Base-by-base conservation (phyloP, 202 grass and related monocot species). In the Carex sylvatica region DNA sequence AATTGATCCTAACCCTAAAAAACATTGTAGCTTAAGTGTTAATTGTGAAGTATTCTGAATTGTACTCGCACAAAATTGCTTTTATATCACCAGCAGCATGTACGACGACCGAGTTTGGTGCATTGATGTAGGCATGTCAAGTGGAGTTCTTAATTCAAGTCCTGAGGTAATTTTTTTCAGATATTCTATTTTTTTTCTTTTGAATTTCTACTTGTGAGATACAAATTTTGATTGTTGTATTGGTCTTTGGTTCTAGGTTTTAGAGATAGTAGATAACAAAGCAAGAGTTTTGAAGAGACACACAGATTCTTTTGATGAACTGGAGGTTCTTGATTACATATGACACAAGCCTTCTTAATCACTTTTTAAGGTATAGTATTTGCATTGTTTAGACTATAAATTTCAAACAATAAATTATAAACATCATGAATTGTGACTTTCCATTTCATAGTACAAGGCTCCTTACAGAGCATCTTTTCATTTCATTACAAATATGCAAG, bases 91-190 rank as follows among this genome's bases (percentile, higher is more conserved):
- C 72, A 71, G 77, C 88, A 98, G 96, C 78, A 98, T 92, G 91
- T 98, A 94, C 5, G 65, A 98, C 49, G 81, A 87, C 35, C 91
- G 88, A 87, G 89, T 98, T 71, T 98, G 96, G 96, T 98, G 96
- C 19, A 66, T 98, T 60, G 96, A 98, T 83, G 92, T 98, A 42
- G 96, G 96, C 77, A 98, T 98, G 96, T 98, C 96, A 38, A 91
- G 76, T 81, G 92, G 96, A 83, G 89, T 98, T 87, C 84, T 93
- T 47, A 42, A 90, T 86, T 98, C 92, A 59, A 95, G 79, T 64
- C 92, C 96, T 4, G 96, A 98, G 96, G 96, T 98, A 88, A 84
- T 23, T 77, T 36, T 78, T 19, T 1, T 78, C 30, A 19, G 6
- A 59, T 59, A 78, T 78, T 66, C 26, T 83, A 28, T 8, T 70